Conservation (phyloP, 1,139 yeast species). For the Candida glucosophila region DNA sequence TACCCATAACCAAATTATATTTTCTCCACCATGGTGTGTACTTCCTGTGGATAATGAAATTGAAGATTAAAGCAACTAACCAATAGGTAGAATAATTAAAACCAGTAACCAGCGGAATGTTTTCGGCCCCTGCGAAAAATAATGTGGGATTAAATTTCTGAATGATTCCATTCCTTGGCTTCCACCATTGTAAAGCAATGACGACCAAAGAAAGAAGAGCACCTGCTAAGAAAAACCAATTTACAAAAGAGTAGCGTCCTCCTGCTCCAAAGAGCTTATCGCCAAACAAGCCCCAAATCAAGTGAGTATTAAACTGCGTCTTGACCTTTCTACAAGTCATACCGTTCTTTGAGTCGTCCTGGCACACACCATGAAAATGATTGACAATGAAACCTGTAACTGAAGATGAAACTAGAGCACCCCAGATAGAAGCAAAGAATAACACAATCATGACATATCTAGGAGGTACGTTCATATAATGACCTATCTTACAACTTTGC, state of each 20-base stretch:
- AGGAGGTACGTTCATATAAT: conserved; percentile 46
- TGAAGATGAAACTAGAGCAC: conserved; percentile 35
- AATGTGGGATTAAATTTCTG: conserved; percentile 41
- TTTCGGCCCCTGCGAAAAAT: conserved; percentile 39
- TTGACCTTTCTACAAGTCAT: conserved; percentile 38
- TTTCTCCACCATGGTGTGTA: conserved; percentile 40
- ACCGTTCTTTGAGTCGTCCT: conserved; percentile 26
- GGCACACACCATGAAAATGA: conserved; percentile 41
- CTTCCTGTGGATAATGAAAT: conserved; percentile 23
- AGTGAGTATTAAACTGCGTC: conserved; percentile 38
- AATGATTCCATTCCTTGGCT: conserved; percentile 30
- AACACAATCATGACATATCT: conserved; percentile 37
- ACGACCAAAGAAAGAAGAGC: conserved; percentile 24
- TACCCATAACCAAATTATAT: conserved; percentile 33
- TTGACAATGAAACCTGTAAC: conserved; percentile 38
- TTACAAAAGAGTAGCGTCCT: conserved; percentile 27
- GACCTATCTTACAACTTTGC: conserved; percentile 48
- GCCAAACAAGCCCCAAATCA: conserved; percentile 41
- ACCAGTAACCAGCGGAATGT: conserved; percentile 41
- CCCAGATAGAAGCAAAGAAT: conserved; percentile 38
- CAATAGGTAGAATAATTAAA: conserved; percentile 34
- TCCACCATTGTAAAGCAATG: conserved; percentile 39
- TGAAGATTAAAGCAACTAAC: conserved; percentile 23
- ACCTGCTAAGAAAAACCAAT: conserved; percentile 36
- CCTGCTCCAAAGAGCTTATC: conserved; percentile 31